These are phyloP conservation scores for Xylaria venustula DNA, from an alignment of 495 filamentous ascomycete genomes.

Conservation along the genomic window DNA sequence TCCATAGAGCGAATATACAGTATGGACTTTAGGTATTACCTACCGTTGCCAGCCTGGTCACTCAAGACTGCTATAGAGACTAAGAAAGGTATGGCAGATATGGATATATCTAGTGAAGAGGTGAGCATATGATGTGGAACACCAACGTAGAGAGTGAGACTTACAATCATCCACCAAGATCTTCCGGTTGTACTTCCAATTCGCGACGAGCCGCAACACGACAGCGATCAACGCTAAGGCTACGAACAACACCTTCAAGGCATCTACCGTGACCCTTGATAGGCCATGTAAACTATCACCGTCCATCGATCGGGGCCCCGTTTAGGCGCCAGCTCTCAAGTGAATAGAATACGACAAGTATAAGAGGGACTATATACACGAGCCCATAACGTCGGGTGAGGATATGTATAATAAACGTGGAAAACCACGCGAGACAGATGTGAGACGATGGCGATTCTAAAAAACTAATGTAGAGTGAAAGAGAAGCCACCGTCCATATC, in stretches of 20 bases:
- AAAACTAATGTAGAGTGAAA: background rate
- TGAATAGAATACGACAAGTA: background rate
- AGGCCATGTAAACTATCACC: background rate
- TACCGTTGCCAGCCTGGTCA: constrained; percentile 10
- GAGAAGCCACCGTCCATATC: background rate
- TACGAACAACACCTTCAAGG: constrained; percentile 9
- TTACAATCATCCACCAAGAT: constrained; percentile 12
- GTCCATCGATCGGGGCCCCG: background rate
- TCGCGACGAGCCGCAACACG: constrained; percentile 9
- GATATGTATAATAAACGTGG: background rate
- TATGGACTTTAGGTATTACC: background rate
- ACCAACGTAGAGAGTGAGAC: background rate
- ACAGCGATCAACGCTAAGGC: constrained; percentile 2
- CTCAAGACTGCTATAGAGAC: background rate
- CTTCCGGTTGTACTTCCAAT: constrained; percentile 7
- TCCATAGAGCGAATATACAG: too few species aligned
- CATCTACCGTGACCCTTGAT: background rate
- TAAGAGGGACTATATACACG: background rate
- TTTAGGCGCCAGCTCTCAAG: background rate
- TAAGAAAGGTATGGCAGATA: constrained; percentile 11
- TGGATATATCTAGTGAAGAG: constrained; percentile 5
- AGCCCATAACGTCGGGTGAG: background rate
- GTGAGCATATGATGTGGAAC: background rate
- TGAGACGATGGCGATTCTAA: background rate
- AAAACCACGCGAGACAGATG: background rate